Base-by-base conservation (phyloP, 1,284 basidiomycete genomes). In the Marasmius fiardii region DNA sequence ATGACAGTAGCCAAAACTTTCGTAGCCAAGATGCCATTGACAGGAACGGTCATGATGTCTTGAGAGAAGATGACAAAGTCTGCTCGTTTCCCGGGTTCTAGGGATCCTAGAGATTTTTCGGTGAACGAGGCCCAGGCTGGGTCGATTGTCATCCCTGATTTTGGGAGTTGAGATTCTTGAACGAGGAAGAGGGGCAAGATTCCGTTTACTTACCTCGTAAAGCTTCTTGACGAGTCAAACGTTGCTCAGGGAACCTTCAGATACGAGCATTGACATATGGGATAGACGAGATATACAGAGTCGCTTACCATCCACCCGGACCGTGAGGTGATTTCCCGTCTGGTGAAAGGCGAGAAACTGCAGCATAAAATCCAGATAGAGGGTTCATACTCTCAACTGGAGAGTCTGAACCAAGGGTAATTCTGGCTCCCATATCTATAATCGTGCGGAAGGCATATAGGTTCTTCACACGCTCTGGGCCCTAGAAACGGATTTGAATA, bases 41-140 rank as follows among this genome's bases (percentile, higher is more conserved):
- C 68, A 3, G 84, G 75, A 26, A 93, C 71, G 4, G 75, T 74
- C 85, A 95, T 88, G 61, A 96, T 88, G 69, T 96, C 86, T 62
- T 85, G 82, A 23, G 90, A 90, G 54, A 94, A 77, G 12, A 95
- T 76, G 20, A 91, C 85, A 60, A 88, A 91, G 68, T 97, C 94
- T 18, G 92, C 93, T 35, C 80, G 76, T 65, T 92, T 93, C n/a
- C 92, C 92, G 2, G 77, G 68, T 31, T 81, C 79, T 41, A 96
- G 77, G 1, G 86, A 91, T 24, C 88, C 92, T 0, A 92, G 77
- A 8, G 67, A 71, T 43, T 81, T 69, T 62, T 93, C 91, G 1
- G 85, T 85, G 71, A 95, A 95, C 0, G 91, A 90, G 10, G 93
- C 93, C 67, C 88, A 94, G 0, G 94, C 92, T 1, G 91, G 81